Evolutionary conservation across 176 grass and related monocot species (phyloP).

Genomic region (Carex myosuroides): DNA sequence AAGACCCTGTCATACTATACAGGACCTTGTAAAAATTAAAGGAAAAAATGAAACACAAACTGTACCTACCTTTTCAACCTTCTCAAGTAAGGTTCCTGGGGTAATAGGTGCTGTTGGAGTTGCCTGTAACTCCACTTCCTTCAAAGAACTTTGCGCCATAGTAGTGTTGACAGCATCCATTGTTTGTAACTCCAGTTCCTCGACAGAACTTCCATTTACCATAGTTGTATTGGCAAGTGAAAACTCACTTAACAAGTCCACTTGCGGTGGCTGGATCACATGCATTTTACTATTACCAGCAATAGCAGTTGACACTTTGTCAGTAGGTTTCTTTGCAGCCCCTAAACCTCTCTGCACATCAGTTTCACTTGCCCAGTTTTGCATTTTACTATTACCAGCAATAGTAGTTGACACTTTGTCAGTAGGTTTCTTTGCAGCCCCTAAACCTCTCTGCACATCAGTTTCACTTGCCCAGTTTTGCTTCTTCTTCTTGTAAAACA

Average conservation of each 20-base stretch:
- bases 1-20: neutral
- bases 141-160: neutral
- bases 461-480: neutral
- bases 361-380: neutral
- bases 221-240: neutral
- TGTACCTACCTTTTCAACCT: neutral
- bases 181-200: too few species aligned
- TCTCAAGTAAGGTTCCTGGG: neutral
- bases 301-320: neutral
- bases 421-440: neutral
- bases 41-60: neutral
- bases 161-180: too few species aligned
- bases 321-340: neutral
- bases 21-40: neutral
- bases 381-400: constrained; percentile 7
- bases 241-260: constrained; percentile 10
- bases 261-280: constrained; percentile 7
- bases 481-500: neutral
- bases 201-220: too few species aligned
- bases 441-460: neutral
- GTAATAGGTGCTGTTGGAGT: neutral
- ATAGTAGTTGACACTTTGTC: neutral
- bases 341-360: neutral
- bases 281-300: constrained; percentile 6
- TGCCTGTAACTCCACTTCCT: neutral